Conservation (phyloP, 371 early-diverging fungal genomes). For the Neoconidiobolus thromboides region DNA sequence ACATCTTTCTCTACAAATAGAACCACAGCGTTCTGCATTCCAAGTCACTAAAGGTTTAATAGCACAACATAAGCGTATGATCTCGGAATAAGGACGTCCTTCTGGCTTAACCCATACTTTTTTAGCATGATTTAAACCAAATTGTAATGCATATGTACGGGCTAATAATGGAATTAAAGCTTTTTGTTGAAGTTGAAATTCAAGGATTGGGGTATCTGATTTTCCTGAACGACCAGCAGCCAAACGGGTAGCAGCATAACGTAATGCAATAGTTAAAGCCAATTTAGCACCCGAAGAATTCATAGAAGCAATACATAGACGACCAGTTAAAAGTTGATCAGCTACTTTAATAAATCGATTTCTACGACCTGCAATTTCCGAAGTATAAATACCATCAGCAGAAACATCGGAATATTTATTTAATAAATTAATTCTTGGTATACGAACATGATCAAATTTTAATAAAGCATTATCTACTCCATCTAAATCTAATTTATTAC, state of each 20-base stretch:
- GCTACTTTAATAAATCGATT: conserved; percentile 49
- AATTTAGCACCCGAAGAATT: conserved; percentile 35
- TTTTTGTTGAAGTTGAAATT: conserved; percentile 51
- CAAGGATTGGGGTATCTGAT: conserved; percentile 45
- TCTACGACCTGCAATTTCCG: conserved; percentile 26
- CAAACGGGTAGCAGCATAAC: conserved; percentile 37
- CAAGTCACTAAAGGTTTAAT: conserved; percentile 54
- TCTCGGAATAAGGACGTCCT: conserved; percentile 15
- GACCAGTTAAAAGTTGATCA: conserved; percentile 45
- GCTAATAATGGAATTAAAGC: conserved; percentile 45
- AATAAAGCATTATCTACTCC: conserved; percentile 43
- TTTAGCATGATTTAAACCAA: conserved; percentile 51
- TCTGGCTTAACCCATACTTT: conserved; percentile 23
- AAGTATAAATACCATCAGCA: conserved; percentile 30
- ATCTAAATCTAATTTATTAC: conserved; percentile 32
- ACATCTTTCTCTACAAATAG: conserved; percentile 43
- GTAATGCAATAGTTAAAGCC: conserved; percentile 28
- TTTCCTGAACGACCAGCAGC: conserved; percentile 53
- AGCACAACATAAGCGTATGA: conserved; percentile 45
- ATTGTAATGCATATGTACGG: conserved; percentile 33
- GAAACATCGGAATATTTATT: conserved; percentile 45
- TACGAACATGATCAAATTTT: conserved; percentile 18
- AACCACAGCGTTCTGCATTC: conserved; percentile 40
- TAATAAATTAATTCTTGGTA: conserved; percentile 37
- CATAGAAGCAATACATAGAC: conserved; percentile 45